Evolutionary conservation across 805 yeast genomes (phyloP).

Genomic region (Starmerella sirachaensis): DNA sequence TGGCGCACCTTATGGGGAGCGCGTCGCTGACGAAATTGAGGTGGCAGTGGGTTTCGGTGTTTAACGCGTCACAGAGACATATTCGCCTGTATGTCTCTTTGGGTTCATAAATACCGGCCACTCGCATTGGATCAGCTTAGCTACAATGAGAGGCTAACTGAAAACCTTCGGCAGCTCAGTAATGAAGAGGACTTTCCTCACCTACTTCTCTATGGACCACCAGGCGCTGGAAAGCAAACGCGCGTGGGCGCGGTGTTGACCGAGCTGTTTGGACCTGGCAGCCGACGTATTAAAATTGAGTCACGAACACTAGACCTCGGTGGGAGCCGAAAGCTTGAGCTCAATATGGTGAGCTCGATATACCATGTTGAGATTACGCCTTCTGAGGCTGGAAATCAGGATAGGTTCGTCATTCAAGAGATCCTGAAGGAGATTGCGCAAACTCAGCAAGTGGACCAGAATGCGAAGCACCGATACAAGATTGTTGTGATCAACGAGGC

Average conservation of each 20-base stretch:
- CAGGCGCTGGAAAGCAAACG: conserved; percentile 96
- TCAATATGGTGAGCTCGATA: conserved; percentile 84
- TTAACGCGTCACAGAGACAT: no score
- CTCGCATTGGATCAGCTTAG: conserved; percentile 47
- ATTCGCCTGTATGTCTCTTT: conserved; percentile 50
- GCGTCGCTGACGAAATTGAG: no score
- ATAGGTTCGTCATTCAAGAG: conserved; percentile 89
- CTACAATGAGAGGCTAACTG: conserved; percentile 55
- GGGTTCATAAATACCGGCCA: conserved; percentile 96
- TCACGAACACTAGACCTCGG: conserved; percentile 66
- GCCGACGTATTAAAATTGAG: conserved; percentile 78
- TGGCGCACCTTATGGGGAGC: no score
- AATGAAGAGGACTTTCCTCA: conserved; percentile 85
- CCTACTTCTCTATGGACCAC: conserved; percentile 82
- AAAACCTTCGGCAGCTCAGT: conserved; percentile 49
- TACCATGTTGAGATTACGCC: conserved; percentile 93
- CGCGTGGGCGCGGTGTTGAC: conserved; percentile 68
- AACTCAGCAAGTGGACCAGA: conserved; percentile 84
- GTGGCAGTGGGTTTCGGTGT: no score
- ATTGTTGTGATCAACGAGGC: conserved; percentile 90
- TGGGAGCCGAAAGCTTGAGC: conserved; percentile 62
- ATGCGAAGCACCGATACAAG: conserved; percentile 43
- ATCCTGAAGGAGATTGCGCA: conserved; percentile 88
- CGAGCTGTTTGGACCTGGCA: conserved; percentile 72
- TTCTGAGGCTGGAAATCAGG: conserved; percentile 91